Evolutionary conservation across 108 stramenopile genomes (phyloP).

Genomic region (Cyclotella choctawhatcheeana): DNA sequence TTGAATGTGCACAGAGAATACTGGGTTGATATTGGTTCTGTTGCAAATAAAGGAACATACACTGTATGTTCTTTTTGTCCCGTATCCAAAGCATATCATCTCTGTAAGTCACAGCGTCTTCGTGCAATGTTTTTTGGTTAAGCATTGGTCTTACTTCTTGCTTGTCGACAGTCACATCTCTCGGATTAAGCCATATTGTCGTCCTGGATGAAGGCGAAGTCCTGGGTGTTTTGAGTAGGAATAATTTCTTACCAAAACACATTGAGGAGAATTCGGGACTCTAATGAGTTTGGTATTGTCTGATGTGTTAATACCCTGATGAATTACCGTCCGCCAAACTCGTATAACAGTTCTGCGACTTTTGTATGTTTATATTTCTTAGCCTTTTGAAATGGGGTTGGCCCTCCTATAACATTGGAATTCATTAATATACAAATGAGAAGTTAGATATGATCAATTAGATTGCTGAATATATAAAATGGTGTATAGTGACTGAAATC

Average conservation of each 20-base stretch:
- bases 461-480: not conserved
- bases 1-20: not conserved
- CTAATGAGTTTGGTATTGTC: not conserved
- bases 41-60: not conserved
- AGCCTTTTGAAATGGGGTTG: conserved; percentile 46
- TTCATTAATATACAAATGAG: too few relatives aligned
- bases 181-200: not conserved
- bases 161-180: too few relatives aligned
- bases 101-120: too few relatives aligned
- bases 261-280: conserved; percentile 4
- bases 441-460: not conserved
- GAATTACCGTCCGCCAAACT: conserved; percentile 37
- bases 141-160: too few relatives aligned
- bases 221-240: not conserved
- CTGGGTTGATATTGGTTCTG: not conserved
- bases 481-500: not conserved
- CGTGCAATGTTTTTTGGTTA: too few relatives aligned
- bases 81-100: not conserved
- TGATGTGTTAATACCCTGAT: not conserved
- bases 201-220: not conserved
- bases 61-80: not conserved
- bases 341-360: conserved; percentile 44
- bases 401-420: conserved; percentile 44
- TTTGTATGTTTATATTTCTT: conserved; percentile 46
- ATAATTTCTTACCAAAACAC: not conserved